A percentile compares a stretch with the other conserved stretches of the same genome.
phyloP scores from a whole-genome alignment of 805 yeast species.

The Candida germanica region DNA sequence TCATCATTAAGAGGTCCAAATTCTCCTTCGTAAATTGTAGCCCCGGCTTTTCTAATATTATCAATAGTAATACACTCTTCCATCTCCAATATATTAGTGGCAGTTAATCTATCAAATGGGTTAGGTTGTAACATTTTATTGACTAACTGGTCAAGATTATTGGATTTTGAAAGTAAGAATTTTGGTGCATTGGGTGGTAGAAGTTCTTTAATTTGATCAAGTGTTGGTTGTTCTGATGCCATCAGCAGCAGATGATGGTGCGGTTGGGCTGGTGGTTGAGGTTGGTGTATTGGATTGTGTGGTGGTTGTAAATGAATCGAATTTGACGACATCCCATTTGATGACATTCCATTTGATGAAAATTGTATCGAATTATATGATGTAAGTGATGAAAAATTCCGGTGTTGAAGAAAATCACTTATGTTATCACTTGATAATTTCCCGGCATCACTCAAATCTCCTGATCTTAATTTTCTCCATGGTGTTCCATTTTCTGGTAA shows the following conservation, averaged over 20 bases:
- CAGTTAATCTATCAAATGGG: conserved; percentile 78
- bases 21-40: conserved; percentile 93
- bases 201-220: conserved; percentile 25
- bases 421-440: conserved; percentile 56
- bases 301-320: conserved; percentile 10
- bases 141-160: conserved; percentile 73
- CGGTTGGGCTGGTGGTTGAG: neutral
- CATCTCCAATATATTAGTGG: conserved; percentile 62
- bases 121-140: conserved; percentile 87
- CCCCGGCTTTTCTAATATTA: conserved; percentile 80
- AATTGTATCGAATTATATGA: conserved; percentile 23
- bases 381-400: conserved; percentile 32
- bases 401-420: conserved; percentile 39
- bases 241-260: neutral
- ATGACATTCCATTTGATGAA: conserved; percentile 2
- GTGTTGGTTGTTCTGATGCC: conserved; percentile 10
- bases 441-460: conserved; percentile 95
- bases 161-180: conserved; percentile 57
- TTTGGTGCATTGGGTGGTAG: conserved; percentile 87
- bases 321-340: conserved; percentile 1
- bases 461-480: conserved; percentile 94
- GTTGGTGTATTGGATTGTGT: conserved; percentile 4
- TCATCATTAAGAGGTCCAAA: conserved; percentile 62
- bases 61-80: conserved; percentile 80
- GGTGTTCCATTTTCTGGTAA: conserved; percentile 94